Percentiles rank a stretch among this genome's conserved stretches.
Conservation (phyloP, 441 rosid genomes). For the Bocquillonia castaneifolia region DNA sequence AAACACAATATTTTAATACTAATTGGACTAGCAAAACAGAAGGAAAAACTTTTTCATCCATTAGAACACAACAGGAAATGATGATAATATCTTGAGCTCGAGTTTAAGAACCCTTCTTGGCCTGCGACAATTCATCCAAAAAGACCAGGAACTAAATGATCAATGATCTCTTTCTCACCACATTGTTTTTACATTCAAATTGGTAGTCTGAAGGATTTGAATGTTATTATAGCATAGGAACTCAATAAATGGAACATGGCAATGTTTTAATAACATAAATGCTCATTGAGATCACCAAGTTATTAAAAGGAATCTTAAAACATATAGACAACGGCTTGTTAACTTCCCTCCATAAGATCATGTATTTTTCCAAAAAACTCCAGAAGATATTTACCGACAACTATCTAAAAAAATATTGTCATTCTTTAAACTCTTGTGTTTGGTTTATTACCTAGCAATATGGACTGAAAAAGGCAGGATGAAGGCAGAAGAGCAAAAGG, state of each 20-base stretch:
- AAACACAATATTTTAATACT: not conserved
- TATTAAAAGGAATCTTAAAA: no score
- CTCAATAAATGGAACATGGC: not conserved
- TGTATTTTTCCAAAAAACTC: not conserved
- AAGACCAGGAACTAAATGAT: no score
- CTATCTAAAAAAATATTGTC: not conserved
- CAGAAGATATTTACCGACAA: not conserved
- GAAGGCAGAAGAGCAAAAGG: not conserved
- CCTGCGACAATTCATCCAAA: not conserved
- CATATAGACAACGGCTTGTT: not conserved
- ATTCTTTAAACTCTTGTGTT: not conserved
- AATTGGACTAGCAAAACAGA: not conserved
- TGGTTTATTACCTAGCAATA: not conserved
- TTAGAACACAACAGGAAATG: not conserved
- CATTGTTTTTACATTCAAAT: no score
- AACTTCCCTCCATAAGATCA: not conserved
- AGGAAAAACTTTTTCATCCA: not conserved
- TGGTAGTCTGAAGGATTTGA: no score
- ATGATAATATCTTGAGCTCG: not conserved
- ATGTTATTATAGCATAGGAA: not conserved
- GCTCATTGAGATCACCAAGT: not conserved
- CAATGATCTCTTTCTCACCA: no score
- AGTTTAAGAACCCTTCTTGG: not conserved
- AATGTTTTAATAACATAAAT: not conserved
- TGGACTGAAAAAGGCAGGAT: not conserved